Base-by-base conservation (phyloP, 371 early-diverging fungal genomes). In the Mucor piriformis region DNA sequence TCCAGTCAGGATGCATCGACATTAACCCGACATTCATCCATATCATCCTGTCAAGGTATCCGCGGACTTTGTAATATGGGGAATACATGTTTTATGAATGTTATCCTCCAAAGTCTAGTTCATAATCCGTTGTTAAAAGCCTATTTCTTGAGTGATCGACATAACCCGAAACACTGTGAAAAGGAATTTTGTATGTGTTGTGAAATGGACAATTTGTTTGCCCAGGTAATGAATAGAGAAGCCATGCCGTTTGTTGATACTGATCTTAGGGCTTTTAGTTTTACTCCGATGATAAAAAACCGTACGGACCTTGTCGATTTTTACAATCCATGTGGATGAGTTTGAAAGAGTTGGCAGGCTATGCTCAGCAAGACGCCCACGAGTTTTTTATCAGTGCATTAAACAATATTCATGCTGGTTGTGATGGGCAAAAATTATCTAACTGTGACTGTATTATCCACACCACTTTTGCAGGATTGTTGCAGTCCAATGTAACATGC, bases 281-380 rank as follows among this genome's bases (percentile, higher is more conserved):
- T 43, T 89, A 89, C 61, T 82, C 87, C 5, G 90, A 88, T 0
- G 76, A 81, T 34, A 85, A 79, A 40, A 68, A 78, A 34, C 94
- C 97, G 3, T 92, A 87, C 69, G 92, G 88, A 0, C 97, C 98
- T 1, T 81, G 88, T 57, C 74, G 83, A 27, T 92, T 97, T 50
- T 73, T 98, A 21, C 89, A 88, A 48, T 70, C 92, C 20, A 88
- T 95, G 83, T 98, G 98, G 98, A 86, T 87, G 76, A 85, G 90
- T 18, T 83, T 88, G 32, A 80, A 85, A 33, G 90, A 95, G 40
- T 75, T 97, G 34, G 95, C 97, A 29, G 93, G 96, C 3, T 94
- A 95, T 64, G 87, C 90, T 4, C 97, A 98, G 72, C 97, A 98
- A 65, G 98, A 98, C 67, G 94, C 96, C 0, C 98, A 98, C 70